Base-by-base conservation (phyloP, 2,329 filamentous ascomycete genomes). In the Penicillium sp. region DNA sequence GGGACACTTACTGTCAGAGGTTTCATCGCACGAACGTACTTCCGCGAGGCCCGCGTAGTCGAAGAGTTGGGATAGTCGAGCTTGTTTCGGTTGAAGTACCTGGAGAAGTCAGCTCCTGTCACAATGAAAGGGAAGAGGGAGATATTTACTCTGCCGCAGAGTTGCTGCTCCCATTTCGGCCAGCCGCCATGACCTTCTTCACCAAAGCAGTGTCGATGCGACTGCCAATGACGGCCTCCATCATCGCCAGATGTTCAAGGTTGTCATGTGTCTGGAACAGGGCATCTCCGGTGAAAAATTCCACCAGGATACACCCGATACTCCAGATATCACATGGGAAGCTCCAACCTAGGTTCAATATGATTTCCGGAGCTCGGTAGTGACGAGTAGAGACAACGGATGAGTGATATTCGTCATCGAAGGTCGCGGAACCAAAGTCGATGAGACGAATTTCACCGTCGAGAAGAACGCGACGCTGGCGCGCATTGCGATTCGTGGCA, bases 1-100 rank as follows among this genome's bases (percentile, higher is more conserved):
- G 31, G 16, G 6, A 50, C 10, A 55, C 78, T 60, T 75, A 83
- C 80, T 46, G 75, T 72, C 46, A 83, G 71, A 55, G 75, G 76
- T 69, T 84, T 85, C 82, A 86, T 86, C n/a, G 80, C 81, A 59
- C 80, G 80, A 52, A 86, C 82, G 60, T 84, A 86, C 69, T 84
- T 85, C 59, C 76, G 77, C 18, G 81, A 84, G 19, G 81, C 79
- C 56, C 80, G 79, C 12, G 80, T 79, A 1, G 82, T 86, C 42
- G 85, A 82, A 6, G 69, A 69, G 55, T 83, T 82, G 0, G 82
- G 82, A 60, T 86, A 86, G 59, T 83, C 80, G 30, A 86, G 73
- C 60, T 78, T 80, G 47, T 74, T 75, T 44, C 76, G 66, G 44
- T 64, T 75, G 70, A 83, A 83, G 59, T 81, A 81, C 54, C 77